Base-by-base conservation (phyloP, 225 moss, liverwort and hornwort genomes). In the Marchantia paleacea region DNA sequence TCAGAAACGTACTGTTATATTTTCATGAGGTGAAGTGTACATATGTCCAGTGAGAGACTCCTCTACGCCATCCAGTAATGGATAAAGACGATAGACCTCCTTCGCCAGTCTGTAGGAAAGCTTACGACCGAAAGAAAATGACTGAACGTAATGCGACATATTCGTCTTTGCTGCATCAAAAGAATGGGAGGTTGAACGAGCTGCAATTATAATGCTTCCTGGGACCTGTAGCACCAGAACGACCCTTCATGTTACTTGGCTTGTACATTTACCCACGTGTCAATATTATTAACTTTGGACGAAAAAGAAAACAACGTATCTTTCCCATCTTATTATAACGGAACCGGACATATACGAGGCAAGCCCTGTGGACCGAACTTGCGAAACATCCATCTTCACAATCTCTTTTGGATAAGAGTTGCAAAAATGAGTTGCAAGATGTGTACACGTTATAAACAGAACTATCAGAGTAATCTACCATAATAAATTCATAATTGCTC, bases 141-240 rank as follows among this genome's bases (percentile, higher is more conserved):
- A 85, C 7, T 88, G 85, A 31, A 94, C 93, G 75, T 83, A 85
- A 79, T 94, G 93, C 39, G 90, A 92, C 93, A 94, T 85, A 79
- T 94, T 94, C 88, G 88, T 94, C 51, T 84, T 83, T 80, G 93
- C 71, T 25, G 89, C 92, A 80, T 92, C 92, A 79, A 94, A 94
- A 70, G 93, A 94, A 76, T 94, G 93, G 52, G 93, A 85, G 70
- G 88, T 92, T 29, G 93, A 92, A 80, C 89, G 90, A 49, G 93
- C 93, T 55, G 93, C 92, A 61, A 94, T 85, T 83, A 92, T 89
- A 51, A 92, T 79, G 77, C 90, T 92, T 87, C 93, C 93, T 53
- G 92, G 93, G 22, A 94, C 93, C 93, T 94, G 93, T 73, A 79
- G 25, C 49, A 39, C 12, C 39, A 1, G 19, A 81, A 55, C 51